Evolutionary conservation across 768 basidiomycete species (phyloP), one percentile per base, ranked within the genome.

Genomic region (Collybiopsis confluens): DNA sequence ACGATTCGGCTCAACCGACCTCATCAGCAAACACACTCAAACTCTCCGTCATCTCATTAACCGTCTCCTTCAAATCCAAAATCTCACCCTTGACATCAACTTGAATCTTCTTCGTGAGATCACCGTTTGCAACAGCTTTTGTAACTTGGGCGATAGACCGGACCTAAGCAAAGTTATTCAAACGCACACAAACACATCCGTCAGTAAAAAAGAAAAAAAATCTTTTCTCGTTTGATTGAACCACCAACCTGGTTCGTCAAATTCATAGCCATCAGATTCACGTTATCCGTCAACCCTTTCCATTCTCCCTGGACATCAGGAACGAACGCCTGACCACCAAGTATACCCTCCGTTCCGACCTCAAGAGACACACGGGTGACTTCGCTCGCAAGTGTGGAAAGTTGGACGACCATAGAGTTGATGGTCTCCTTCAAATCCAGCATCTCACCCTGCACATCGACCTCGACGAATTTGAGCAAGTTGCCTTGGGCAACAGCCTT

Each of bases 271-370:
- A 90, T 90, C 55, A 89, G 64, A 67, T 91, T 92, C 62, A 93
- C 91, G 56, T 93, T 91, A 62, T 90, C 88, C 10, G 90, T 85
- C 20, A 81, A 64, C 20, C 73, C 77, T 78, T 94, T 92, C 93
- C 93, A 94, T 76, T 92, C 92, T 50, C 93, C 93, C 65, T 93
- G 87, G 0, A 95, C 93, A 45, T 89, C 92, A n/a, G 89, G 87
- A 0, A 96, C 94, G 54, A 76, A 81, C 2, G 94, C 94, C 66
- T 97, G 94, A 16, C 94, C 94, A 56, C 94, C 95, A 67, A 98
- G 77, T 45, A 91, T 96, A 67, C 93, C 92, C 66, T 94, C 89
- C 35, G 86, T 92, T 41, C 92, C 92, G 58, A 95, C 92, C 67
- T 97, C 95, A 58, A 97, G 74, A 37, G 86, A 88, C 16, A 98